Evolutionary conservation across 331 rosid genomes (phyloP), one percentile per base, ranked within the genome.

Genomic region (Dryas integrifolia): DNA sequence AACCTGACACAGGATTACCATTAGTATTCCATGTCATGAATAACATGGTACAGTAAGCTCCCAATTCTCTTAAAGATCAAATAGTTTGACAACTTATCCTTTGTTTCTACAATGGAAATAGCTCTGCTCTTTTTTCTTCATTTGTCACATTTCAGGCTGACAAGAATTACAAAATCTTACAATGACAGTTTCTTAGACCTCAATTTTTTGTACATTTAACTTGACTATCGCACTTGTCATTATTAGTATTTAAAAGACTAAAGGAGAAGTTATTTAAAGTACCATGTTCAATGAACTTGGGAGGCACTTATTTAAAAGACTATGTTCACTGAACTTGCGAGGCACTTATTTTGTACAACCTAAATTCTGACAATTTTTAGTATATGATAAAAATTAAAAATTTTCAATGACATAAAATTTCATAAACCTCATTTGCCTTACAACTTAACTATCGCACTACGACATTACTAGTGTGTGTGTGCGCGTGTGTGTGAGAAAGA

Each of bases 1-100:
- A 59, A 91, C 98, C 98, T 95, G 87, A 76, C 82, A 74, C 65
- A 53, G 9, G 5, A 3, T 13, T 16, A 69, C 6, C 38, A 55
- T 65, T 21, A 44, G 44, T 45, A 67, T 58, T 1, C 35, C 26
- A 66, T 47, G 30, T 56, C 8, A 18, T 56, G 35, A 30, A 30
- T 30, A 30, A 30, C 43, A 52, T 6, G 6, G 6, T 30, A 39
- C 14, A 7, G 57, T 26, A 11, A 43, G 8, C 51, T 61, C 15
- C 30, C 52, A 64, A 2, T 21, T 65, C 40, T 9, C 52, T 5
- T 16, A 16, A 18, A 45, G 39, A 44, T 2, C 52, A 65, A 26
- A 16, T 50, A 68, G 30, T 68, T 51, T 69, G 39, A 14, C 73
- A 69, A 10, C 61, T 38, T 13, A 40, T 39, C 14, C 3, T 6